Evolutionary conservation across 2,329 filamentous ascomycete genomes (phyloP), one percentile per base, ranked within the genome.

Genomic region (Basipetospora sp.): DNA sequence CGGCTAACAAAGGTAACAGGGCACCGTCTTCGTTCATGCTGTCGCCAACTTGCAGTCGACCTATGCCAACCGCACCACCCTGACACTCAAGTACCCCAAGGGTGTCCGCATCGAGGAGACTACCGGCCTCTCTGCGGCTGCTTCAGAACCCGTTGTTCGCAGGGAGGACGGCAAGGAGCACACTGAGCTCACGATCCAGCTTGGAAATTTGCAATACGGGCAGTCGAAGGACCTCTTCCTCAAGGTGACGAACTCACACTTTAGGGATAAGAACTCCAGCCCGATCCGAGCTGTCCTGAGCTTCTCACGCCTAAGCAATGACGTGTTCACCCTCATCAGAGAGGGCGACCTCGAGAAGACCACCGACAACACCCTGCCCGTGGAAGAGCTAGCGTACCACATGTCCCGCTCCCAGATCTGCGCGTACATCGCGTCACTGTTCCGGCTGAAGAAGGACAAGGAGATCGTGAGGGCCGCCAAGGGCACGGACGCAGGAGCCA

Each of bases 21-120:
- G 68, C 3, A 77, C 73, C 3, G 69, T 74, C 3, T 76, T 77
- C 42, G 61, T 75, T 3, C 70, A 77, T 45, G 69, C 74, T 2
- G 62, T 76, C 2, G 72, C 73, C 14, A 74, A 77, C 44, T 49
- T 77, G 2, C 72, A 74, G 45, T 63, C 66, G 3, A 77, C 72
- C 0, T 74, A 64, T 42, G 71, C 71, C 3, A 65, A 57, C 4
- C 54, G 58, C 1, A 65, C 64, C 3, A 53, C 46, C 0, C 49
- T 77, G 2, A 52, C 51, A 2, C 42, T 76, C 15, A 53, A 46
- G 0, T 65, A 62, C 34, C 52, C 60, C 0, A 40, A 46, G 3
- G 43, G 46, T 0, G 36, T 71, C 4, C 39, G 52, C 2, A 41
- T 73, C 0, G 43, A 56, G 17, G 55, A 64, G 34, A 25, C 56